Conservation (phyloP, 75 land plant species). For the Ceratopteris richardii region DNA sequence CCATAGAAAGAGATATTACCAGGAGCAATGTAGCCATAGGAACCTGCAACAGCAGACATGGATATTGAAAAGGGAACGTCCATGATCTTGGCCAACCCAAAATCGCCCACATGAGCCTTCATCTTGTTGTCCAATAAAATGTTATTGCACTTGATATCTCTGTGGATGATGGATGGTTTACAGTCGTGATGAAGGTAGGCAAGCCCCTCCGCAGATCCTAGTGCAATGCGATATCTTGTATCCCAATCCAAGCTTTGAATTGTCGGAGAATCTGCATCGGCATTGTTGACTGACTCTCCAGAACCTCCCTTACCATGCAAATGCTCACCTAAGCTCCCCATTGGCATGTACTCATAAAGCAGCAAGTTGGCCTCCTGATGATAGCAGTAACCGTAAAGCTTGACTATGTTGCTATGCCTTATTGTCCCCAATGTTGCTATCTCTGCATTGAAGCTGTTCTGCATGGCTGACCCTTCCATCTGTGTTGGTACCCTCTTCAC, state of each 20-base stretch:
- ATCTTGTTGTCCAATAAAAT: constrained; percentile 51
- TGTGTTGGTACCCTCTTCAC: constrained; percentile 37
- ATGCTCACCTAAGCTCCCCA: constrained; percentile 48
- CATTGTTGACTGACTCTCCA: constrained; percentile 24
- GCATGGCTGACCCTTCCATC: constrained; percentile 16
- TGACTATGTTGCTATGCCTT: constrained; percentile 50
- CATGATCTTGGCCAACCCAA: constrained; percentile 49
- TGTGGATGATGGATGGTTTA: constrained; percentile 52
- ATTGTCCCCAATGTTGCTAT: constrained; percentile 50
- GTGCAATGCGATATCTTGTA: constrained; percentile 34
- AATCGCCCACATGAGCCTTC: constrained; percentile 60
- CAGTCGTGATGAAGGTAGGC: constrained; percentile 70
- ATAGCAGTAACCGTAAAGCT: constrained; percentile 48
- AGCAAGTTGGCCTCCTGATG: constrained; percentile 43
- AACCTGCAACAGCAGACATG: constrained; percentile 44
- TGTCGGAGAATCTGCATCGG: constrained; percentile 9
- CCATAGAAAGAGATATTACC: constrained; percentile 43
- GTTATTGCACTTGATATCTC: constrained; percentile 64
- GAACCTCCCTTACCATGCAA: constrained; percentile 44
- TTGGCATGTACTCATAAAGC: constrained; percentile 53
- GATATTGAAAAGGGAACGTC: constrained; percentile 18
- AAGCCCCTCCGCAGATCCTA: constrained; percentile 59
- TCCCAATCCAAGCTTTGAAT: constrained; percentile 40
- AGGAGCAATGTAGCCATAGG: constrained; percentile 86
- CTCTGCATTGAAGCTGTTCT: constrained; percentile 66